These are phyloP conservation scores for Calocybe gambosa DNA, from an alignment of 1,284 basidiomycete species.

Conservation along the genomic window DNA sequence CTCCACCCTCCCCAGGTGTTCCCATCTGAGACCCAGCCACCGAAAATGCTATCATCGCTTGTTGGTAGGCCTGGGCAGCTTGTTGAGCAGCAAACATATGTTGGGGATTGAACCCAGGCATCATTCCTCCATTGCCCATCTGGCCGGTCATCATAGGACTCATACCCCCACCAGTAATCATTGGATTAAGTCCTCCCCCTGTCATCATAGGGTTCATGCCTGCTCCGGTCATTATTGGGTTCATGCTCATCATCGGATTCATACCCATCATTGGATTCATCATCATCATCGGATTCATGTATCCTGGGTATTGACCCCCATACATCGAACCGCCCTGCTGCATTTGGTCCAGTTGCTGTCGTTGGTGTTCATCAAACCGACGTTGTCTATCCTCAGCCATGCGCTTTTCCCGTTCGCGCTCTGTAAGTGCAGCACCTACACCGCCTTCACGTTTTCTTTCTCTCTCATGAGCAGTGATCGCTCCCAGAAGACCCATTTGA, in stretches of 20 bases:
- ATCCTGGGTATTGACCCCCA: slow-evolving; percentile 39
- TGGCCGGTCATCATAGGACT: slow-evolving; percentile 53
- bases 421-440: slow-evolving; percentile 89
- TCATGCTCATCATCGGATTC: slow-evolving; percentile 52
- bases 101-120: slow-evolving; percentile 67
- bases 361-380: slow-evolving; percentile 85
- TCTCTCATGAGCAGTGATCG: slow-evolving; percentile 91
- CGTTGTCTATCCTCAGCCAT: slow-evolving; percentile 88
- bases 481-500: slow-evolving; percentile 91
- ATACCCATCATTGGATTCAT: slow-evolving; percentile 52
- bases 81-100: slow-evolving; percentile 90
- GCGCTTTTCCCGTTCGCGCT: slow-evolving; percentile 89
- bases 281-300: slow-evolving; percentile 52
- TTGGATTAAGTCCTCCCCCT: slow-evolving; percentile 35
- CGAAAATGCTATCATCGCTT: slow-evolving; percentile 87
- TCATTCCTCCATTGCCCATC: slow-evolving; percentile 63
- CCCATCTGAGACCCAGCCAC: slow-evolving; percentile 70
- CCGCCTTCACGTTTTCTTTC: slow-evolving; percentile 94
- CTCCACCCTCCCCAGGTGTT: slow-evolving; percentile 34
- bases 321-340: slow-evolving; percentile 71
- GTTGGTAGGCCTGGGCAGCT: slow-evolving; percentile 85
- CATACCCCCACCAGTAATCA: slow-evolving; percentile 46
- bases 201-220: slow-evolving; percentile 41
- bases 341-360: slow-evolving; percentile 84
- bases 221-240: slow-evolving; percentile 49